Base-by-base conservation (phyloP, 169 alveolate species). In the Plasmodium inui region DNA sequence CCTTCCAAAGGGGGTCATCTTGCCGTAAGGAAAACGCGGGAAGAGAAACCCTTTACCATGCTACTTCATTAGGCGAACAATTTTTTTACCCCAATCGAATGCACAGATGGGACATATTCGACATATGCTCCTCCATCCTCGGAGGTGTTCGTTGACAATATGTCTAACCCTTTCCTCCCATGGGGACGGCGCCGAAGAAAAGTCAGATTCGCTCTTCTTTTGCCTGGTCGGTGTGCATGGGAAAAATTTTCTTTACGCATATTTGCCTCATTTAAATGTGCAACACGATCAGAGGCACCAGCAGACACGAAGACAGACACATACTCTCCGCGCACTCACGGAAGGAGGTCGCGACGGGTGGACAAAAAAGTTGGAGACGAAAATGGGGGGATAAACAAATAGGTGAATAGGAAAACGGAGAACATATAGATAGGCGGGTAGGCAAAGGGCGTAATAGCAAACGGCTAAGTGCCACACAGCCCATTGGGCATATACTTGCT, bases 401-500 rank as follows among this genome's bases (percentile, higher is more conserved):
- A 26, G 76, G 76, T 28, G 76, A n/a, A n/a, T n/a, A 67, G 30
- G 5, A 67, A 67, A 67, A 8, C 12, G 5, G 76, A 4, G 74
- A 6, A 67, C 39, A 28, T 8, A 67, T 22, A 10, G 0, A 61
- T 61, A 61, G 34, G 74, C 6, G 9, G 32, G 32, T n/a, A 9
- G 10, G n/a, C 37, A 61, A 61, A n/a, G 12, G n/a, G 34, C 4
- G n/a, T 12, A 3, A 61, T 19, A 12, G 34, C 74, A 1, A 70
- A 61, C 55, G 3, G 3, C 57, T 76, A 74, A n/a, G n/a, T n/a
- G 37, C 70, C 5, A 19, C 67, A 37, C 8, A 86, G 37, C 61
- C 76, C 81, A 12, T 57, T 76, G 2, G 81, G 19, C 82, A 86
- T 55, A 30, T 86, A 86, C 44, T 86, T 86, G 72, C 67, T 41